Base-by-base conservation (phyloP, 352 stramenopile species). In the Thraustotheca clavata region DNA sequence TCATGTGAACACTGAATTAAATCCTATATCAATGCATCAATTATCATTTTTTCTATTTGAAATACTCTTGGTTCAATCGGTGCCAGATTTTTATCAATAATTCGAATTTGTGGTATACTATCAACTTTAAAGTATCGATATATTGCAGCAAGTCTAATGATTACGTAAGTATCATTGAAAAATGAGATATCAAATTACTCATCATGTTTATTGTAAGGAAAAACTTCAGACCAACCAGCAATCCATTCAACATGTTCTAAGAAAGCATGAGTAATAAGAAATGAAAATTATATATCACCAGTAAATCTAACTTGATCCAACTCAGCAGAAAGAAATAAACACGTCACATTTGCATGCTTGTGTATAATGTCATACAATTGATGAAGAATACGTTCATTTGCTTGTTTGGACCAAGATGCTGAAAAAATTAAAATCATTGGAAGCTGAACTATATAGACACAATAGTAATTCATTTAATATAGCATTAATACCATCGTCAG, bases 1-100 rank as follows among this genome's bases (percentile, higher is more conserved):
- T 75, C 72, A 36, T 72, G 69, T 59, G 73, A 81, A 61, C 76
- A 87, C 27, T 73, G 49, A 47, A 67, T 39, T 12, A 70, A 59
- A 48, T 43, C 59, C 46, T 48, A 16, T 5, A 52, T 32, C 1
- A 50, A n/a, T n/a, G n/a, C n/a, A n/a, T n/a, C n/a, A n/a, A n/a
- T n/a, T n/a, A n/a, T n/a, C n/a, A n/a, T n/a, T n/a, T n/a, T n/a
- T n/a, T n/a, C n/a, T 20, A 3, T 47, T 43, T 43, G 38, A 43
- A 33, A 29, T 52, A 52, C 43, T 31, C 34, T 18, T 24, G 43
- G 43, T 18, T 24, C n/a, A 1, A 52, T 24, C n/a, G 43, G 43
- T 2, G 2, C 9, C 11, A 52, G 7, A 9, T 9, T 48, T 4
- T 20, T 38, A 22, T 61, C 52, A 4, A 61, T 49, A 2, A 61